A percentile compares a stretch with the other conserved stretches of the same genome.
These are phyloP conservation scores for Schoenoplectus triqueter DNA, from an alignment of 202 grass and related monocot species.

Conservation along the genomic window DNA sequence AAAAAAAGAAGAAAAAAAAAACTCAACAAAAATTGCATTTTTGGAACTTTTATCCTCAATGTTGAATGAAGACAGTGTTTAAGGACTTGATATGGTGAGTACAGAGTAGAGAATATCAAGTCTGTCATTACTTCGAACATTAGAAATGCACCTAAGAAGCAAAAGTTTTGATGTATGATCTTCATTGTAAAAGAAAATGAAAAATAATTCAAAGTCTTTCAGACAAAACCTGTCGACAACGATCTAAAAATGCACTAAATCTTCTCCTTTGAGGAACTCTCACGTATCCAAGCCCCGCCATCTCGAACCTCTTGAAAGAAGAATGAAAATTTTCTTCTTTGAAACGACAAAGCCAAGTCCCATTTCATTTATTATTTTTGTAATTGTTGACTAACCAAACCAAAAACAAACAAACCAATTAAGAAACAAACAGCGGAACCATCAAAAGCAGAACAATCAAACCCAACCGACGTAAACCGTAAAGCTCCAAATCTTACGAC, in stretches of 20 bases:
- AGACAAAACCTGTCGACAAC: slow-evolving; percentile 28
- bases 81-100: too few relatives aligned
- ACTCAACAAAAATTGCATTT: neutral
- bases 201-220: neutral
- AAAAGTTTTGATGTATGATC: neutral
- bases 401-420: slow-evolving; percentile 14
- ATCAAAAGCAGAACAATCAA: slow-evolving; percentile 33
- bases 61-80: too few relatives aligned
- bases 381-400: slow-evolving; percentile 29
- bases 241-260: slow-evolving; percentile 17
- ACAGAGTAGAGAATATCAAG: too few relatives aligned
- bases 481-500: slow-evolving; percentile 13
- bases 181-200: neutral
- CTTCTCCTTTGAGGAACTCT: slow-evolving; percentile 21
- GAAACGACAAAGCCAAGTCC: neutral
- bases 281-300: slow-evolving; percentile 12
- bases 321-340: slow-evolving; percentile 3
- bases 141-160: slow-evolving; percentile 10
- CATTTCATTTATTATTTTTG: slow-evolving; percentile 17
- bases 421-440: slow-evolving; percentile 21
- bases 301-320: neutral
- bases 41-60: neutral
- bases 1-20: neutral
- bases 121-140: neutral
- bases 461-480: slow-evolving; percentile 18